Conservation (phyloP, 148 eudicot species). For the Rhododendron kiyosumense region DNA sequence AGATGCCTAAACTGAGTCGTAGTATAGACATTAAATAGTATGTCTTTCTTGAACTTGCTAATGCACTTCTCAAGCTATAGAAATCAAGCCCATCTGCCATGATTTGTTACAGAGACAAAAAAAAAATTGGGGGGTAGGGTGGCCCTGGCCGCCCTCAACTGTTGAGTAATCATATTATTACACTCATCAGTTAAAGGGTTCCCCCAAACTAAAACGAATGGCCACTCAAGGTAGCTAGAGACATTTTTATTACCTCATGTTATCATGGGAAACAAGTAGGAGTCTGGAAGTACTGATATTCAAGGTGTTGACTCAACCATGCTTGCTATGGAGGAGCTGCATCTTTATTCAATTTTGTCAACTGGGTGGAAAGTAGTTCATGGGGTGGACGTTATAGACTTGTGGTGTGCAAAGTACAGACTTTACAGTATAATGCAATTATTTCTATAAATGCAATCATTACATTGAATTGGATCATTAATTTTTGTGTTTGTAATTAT, state of each 20-base stretch:
- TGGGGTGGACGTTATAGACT: constrained; percentile 36
- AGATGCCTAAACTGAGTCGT: background rate
- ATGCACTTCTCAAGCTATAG: background rate
- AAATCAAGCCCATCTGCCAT: background rate
- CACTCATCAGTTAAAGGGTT: background rate
- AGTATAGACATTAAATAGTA: background rate
- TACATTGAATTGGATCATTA: background rate
- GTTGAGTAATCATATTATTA: background rate
- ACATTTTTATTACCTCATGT: background rate
- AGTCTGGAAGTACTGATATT: constrained; percentile 80
- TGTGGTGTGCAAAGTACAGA: constrained; percentile 75
- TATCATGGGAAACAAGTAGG: constrained; percentile 32
- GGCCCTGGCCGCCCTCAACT: too few species aligned
- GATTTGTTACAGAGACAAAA: background rate
- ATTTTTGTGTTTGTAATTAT: background rate
- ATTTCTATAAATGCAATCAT: background rate
- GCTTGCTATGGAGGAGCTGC: constrained; percentile 36
- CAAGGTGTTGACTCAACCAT: constrained; percentile 79
- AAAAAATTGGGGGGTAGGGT: too few species aligned
- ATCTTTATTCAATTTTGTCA: constrained; percentile 84
- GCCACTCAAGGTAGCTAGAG: background rate
- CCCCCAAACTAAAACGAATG: background rate
- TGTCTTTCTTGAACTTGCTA: background rate
- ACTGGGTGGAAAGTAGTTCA: constrained; percentile 96
- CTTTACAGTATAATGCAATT: constrained; percentile 56